phyloP scores from a whole-genome alignment of 1,284 basidiomycete species.

The Mixia osmundae region DNA sequence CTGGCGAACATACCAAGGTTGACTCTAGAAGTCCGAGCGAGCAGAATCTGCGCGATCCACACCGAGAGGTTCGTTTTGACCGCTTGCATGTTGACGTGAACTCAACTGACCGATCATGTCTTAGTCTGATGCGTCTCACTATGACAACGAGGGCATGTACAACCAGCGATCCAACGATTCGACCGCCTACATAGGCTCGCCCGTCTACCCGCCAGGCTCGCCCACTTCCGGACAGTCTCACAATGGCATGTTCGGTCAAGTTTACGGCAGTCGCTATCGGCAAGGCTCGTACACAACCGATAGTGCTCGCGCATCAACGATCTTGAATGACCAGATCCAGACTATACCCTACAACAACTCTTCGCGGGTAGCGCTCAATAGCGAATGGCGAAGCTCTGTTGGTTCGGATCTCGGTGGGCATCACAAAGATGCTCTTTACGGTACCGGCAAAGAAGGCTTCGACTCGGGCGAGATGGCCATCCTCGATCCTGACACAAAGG shows the following conservation, averaged over 20 bases:
- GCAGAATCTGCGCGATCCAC: too few relatives aligned
- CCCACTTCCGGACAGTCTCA: conserved; percentile 10
- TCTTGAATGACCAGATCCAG: conserved; percentile 14
- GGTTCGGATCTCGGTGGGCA: conserved; percentile 17
- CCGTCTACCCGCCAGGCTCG: conserved; percentile 9
- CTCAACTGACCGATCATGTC: too few relatives aligned
- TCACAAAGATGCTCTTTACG: conserved; percentile 8
- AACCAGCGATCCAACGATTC: too few relatives aligned
- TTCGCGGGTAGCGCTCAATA: conserved; percentile 20
- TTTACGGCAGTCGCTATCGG: conserved; percentile 14
- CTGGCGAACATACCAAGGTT: too few relatives aligned
- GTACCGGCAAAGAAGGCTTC: conserved; percentile 16
- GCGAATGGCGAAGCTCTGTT: conserved; percentile 19
- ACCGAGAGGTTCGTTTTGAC: too few relatives aligned
- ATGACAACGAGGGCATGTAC: too few relatives aligned
- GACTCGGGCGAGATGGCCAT: conserved; percentile 6
- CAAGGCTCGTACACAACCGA: conserved; percentile 18
- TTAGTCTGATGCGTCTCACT: too few relatives aligned
- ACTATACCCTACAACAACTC: conserved; percentile 18
- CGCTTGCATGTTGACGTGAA: too few relatives aligned
- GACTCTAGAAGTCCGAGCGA: too few relatives aligned
- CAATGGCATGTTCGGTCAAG: conserved; percentile 1
- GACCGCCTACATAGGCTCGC: conserved; percentile 9
- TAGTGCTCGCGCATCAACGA: conserved; percentile 19
- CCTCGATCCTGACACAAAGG: conserved; percentile 1